These are phyloP conservation scores for Omphalotus guepiniiformis DNA, from an alignment of 768 basidiomycete species.

Conservation along the genomic window DNA sequence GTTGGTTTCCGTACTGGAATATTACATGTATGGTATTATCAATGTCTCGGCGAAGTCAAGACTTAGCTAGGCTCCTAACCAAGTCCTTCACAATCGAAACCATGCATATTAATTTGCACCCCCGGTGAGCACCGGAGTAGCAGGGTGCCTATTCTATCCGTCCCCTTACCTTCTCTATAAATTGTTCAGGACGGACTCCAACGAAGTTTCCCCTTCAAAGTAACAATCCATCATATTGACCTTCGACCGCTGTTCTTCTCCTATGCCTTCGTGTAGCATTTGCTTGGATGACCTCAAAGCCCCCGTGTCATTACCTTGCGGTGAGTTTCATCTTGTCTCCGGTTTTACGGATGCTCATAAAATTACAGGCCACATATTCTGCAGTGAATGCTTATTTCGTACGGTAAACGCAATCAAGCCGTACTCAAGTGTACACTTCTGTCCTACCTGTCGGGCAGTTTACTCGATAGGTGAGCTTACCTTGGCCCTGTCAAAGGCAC, in stretches of 20 bases:
- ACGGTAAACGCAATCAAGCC: slow-evolving; percentile 45
- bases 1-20: neutral
- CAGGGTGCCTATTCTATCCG: slow-evolving; percentile 2
- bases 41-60: slow-evolving; percentile 1
- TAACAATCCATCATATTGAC: neutral
- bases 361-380: slow-evolving; percentile 58
- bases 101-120: neutral
- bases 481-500: neutral
- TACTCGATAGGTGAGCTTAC: slow-evolving; percentile 52
- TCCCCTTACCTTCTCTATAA: slow-evolving; percentile 1
- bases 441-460: slow-evolving; percentile 52
- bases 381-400: slow-evolving; percentile 52
- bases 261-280: slow-evolving; percentile 54
- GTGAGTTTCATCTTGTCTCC: slow-evolving; percentile 30
- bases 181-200: neutral
- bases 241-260: neutral
- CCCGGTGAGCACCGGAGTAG: slow-evolving; percentile 1
- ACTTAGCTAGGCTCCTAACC: slow-evolving; percentile 5
- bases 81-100: neutral
- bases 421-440: slow-evolving; percentile 43
- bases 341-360: neutral
- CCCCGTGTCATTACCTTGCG: slow-evolving; percentile 62
- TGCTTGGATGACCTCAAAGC: slow-evolving; percentile 51
- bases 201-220: too few species aligned
- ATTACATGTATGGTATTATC: neutral